Evolutionary conservation across 1,284 basidiomycete genomes (phyloP).

Genomic region (Cryptococcus hybrid): DNA sequence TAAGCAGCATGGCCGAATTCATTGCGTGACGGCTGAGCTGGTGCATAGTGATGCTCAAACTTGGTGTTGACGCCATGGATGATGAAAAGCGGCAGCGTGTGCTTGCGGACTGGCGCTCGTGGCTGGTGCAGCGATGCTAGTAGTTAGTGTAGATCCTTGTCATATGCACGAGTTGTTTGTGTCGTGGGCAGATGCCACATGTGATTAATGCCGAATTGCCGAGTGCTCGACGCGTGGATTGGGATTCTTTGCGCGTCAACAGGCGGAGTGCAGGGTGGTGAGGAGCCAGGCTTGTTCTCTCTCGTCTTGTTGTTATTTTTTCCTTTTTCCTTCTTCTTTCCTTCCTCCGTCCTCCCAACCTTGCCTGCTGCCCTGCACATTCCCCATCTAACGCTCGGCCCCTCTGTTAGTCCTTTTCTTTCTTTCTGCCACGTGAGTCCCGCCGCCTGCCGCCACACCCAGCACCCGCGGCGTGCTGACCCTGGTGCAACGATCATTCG

Average conservation of each 20-base stretch:
- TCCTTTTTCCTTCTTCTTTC: not conserved
- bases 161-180: no score
- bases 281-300: no score
- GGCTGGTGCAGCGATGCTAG: conserved; percentile 44
- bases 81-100: conserved; percentile 50
- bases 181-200: not conserved
- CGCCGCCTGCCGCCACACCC: no score
- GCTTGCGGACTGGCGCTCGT: conserved; percentile 47
- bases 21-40: not conserved
- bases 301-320: not conserved
- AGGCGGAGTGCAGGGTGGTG: no score
- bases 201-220: not conserved
- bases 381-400: no score
- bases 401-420: no score
- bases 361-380: no score
- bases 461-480: no score
- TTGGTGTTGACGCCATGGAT: conserved; percentile 48
- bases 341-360: not conserved
- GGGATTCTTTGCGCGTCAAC: not conserved
- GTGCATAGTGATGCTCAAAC: conserved; percentile 45
- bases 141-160: no score
- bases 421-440: no score
- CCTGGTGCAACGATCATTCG: no score
- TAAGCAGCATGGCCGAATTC: conserved; percentile 20
- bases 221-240: not conserved